A percentile compares a stretch with the other conserved stretches of the same genome.
Evolutionary conservation across 2,329 filamentous ascomycete species (phyloP).

Genomic region (Fusarium clavum): DNA sequence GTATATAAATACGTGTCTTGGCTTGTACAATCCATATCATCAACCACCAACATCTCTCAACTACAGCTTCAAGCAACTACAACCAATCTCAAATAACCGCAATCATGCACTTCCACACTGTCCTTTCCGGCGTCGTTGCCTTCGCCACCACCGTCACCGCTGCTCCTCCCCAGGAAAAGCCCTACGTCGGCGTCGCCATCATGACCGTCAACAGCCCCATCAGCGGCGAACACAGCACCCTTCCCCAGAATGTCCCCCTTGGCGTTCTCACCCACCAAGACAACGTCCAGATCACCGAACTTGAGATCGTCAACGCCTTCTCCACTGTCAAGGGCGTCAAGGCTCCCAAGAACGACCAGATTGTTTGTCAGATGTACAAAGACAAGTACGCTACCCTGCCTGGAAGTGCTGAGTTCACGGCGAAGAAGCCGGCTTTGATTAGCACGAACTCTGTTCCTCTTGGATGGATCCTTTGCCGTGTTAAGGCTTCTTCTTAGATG

Average conservation of each 20-base stretch:
- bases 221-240: neutral
- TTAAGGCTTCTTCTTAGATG: neutral
- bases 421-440: neutral
- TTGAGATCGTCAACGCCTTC: neutral
- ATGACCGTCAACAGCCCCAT: constrained; percentile 13
- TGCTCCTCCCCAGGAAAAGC: constrained; percentile 1
- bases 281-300: constrained; percentile 7
- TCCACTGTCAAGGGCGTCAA: constrained; percentile 8
- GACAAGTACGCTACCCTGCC: constrained; percentile 19
- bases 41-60: too few species aligned
- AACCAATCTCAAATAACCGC: neutral
- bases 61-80: neutral
- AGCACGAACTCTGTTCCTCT: constrained; percentile 27
- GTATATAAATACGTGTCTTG: neutral
- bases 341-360: neutral
- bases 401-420: constrained; percentile 18
- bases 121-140: constrained; percentile 3
- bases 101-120: constrained; percentile 15
- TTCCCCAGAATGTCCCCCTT: constrained; percentile 13
- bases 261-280: constrained; percentile 14
- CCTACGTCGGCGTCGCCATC: neutral
- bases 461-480: constrained; percentile 36
- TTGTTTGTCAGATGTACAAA: constrained; percentile 35
- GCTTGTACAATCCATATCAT: rapidly evolving
- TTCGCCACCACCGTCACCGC: neutral